Evolutionary conservation across 2,329 filamentous ascomycete species (phyloP).

Genomic region (Fusarium lateritium): DNA sequence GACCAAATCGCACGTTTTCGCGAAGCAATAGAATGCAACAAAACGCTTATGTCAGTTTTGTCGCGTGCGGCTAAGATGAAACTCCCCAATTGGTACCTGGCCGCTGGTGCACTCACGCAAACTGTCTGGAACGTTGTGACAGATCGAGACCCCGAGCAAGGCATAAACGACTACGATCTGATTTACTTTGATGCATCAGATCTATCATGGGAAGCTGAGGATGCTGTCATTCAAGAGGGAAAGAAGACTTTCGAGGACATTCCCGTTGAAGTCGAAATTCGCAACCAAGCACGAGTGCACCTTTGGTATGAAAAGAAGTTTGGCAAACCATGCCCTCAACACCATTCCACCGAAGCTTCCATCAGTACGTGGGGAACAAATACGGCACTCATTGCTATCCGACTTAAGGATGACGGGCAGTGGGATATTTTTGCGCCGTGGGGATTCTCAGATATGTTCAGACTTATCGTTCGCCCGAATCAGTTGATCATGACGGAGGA

Average conservation of each 20-base stretch:
- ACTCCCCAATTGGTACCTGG: constrained; percentile 56
- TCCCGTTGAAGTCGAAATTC: constrained; percentile 54
- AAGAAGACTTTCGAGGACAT: constrained; percentile 51
- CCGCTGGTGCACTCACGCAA: constrained; percentile 55
- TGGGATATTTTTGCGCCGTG: constrained; percentile 56
- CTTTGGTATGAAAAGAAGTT: constrained; percentile 55
- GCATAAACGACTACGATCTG: constrained; percentile 57
- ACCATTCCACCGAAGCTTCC: constrained; percentile 51
- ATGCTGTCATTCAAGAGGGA: constrained; percentile 52
- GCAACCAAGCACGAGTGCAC: constrained; percentile 58
- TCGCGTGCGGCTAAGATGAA: constrained; percentile 45
- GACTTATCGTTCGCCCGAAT: constrained; percentile 53
- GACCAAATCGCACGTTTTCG: constrained; percentile 47
- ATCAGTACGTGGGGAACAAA: constrained; percentile 56
- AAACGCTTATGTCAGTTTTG: constrained; percentile 50
- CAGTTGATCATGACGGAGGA: constrained; percentile 47
- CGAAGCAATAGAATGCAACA: constrained; percentile 47
- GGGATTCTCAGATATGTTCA: constrained; percentile 56
- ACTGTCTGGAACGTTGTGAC: constrained; percentile 57
- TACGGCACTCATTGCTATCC: constrained; percentile 53
- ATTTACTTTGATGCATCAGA: constrained; percentile 55
- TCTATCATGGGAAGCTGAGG: constrained; percentile 56
- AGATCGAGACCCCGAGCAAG: constrained; percentile 48
- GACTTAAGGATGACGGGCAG: constrained; percentile 41
- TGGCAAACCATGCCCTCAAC: constrained; percentile 50